Evolutionary conservation across 176 grass and related monocot genomes (phyloP), one percentile per base, ranked within the genome.

Genomic region (Calamus simplicifolius): DNA sequence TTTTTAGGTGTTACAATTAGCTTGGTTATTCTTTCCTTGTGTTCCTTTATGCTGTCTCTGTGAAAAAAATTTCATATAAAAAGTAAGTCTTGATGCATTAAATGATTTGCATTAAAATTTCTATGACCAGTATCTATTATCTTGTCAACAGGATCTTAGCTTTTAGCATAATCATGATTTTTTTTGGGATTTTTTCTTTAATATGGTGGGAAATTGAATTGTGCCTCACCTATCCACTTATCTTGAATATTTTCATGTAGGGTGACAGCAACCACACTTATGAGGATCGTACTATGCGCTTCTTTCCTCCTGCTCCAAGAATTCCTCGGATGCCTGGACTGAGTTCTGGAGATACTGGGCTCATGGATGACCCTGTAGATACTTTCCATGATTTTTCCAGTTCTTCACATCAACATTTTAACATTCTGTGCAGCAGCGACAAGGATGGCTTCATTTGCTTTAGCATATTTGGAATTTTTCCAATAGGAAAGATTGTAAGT

Each of bases 401-500:
- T 61, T 63, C 87, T 84, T 81, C 84, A 4, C 81, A 81, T 71
- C 92, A 91, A 70, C 75, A 58, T 21, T 97, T 97, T 91, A 97
- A 88, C 64, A 80, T 97, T 50, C 75, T 97, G 50, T 90, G 80
- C 69, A 91, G 83, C 56, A 78, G 92, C 14, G 87, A 84, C 43
- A 76, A 84, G 68, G 87, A 82, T 85, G 92, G 92, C 17, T 90
- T 59, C 75, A 85, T 97, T 79, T 97, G 83, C 81, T 97, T 97
- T 81, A 85, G 78, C 84, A 88, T 97, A 71, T 97, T 97, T 75
- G 92, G 87, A 81, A 97, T 97, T 77, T 91, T 97, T 68, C 92
- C 81, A 51, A 67, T 97, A 64, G 92, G 87, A 81, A 97, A 85
- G 69, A 97, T 97, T 72, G 92, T 97, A 79, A 97, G 81, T 91